Evolutionary conservation across 371 early-diverging fungal species (phyloP), one percentile per base, ranked within the genome.

Genomic region (Mortierella sp.): DNA sequence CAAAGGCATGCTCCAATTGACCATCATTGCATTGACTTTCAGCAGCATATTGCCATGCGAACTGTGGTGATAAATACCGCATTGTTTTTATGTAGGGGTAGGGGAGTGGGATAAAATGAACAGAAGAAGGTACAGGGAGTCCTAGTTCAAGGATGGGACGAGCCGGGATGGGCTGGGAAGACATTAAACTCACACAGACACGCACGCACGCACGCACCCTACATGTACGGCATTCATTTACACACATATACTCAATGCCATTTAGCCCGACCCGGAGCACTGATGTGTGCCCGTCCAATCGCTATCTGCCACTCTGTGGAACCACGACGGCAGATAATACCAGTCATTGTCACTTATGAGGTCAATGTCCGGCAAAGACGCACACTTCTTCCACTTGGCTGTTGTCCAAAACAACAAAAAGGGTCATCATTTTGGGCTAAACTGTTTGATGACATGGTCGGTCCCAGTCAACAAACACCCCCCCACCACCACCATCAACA

Each of bases 151-250:
- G 47, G 24, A 39, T 72, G 72, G 72, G 57, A 64, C 49, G 49
- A 39, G 51, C 57, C 59, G 72, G 65, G 60, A 59, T 58, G 51
- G 28, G 49, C 72, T 72, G 65, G 71, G 72, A 72, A 47, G 72
- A 30, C 26, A 40, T 20, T 22, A 20, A n/a, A 62, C 62, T 43
- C 40, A 45, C 4, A 49, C 64, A n/a, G n/a, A n/a, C n/a, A 62
- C 18, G 26, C 49, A 49, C 26, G 40, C 55, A 65, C 65, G 52
- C 52, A 35, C 65, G 39, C 55, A 65, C n/a, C 52, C 47, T 32
- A 61, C 20, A 61, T 30, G 35, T 35, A 35, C 6, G 35, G 35
- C 35, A 35, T 35, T 35, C 35, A 35, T 35, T 35, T 35, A 35
- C 6, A 35, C 35, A 35, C 0, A 35, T 35, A 35, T 35, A 35